Evolutionary conservation across 306 rosid genomes (phyloP).

Genomic region (Malus sieversii): DNA sequence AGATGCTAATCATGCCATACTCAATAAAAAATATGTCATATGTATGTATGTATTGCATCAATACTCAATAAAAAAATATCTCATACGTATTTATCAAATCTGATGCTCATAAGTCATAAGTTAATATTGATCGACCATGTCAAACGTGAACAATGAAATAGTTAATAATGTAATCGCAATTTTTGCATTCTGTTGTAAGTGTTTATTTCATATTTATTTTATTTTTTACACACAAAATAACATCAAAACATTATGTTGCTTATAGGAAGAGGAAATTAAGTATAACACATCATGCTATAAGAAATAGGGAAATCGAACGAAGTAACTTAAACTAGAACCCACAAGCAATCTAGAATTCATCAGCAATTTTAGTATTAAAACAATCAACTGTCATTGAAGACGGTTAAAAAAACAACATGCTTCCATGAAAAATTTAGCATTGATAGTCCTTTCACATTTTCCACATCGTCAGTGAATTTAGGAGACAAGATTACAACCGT

Average conservation of each 20-base stretch:
- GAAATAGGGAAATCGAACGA: too few relatives aligned
- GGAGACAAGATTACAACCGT: not conserved
- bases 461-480: too few relatives aligned
- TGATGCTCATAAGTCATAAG: not conserved
- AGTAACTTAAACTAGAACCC: too few relatives aligned
- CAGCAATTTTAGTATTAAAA: too few relatives aligned
- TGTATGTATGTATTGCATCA: not conserved
- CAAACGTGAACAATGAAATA: too few relatives aligned
- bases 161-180: too few relatives aligned
- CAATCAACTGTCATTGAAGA: too few relatives aligned
- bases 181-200: too few relatives aligned
- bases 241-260: not conserved
- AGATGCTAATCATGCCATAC: not conserved
- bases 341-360: too few relatives aligned
- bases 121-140: not conserved
- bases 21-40: not conserved
- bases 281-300: not conserved
- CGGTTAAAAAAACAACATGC: too few relatives aligned
- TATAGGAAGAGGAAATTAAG: not conserved
- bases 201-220: too few relatives aligned
- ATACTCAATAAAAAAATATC: not conserved
- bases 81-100: not conserved
- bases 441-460: not conserved
- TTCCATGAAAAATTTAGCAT: not conserved
- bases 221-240: not conserved